Evolutionary conservation across 257 asterid genomes (phyloP).

Genomic region (Solanum clarkiae): DNA sequence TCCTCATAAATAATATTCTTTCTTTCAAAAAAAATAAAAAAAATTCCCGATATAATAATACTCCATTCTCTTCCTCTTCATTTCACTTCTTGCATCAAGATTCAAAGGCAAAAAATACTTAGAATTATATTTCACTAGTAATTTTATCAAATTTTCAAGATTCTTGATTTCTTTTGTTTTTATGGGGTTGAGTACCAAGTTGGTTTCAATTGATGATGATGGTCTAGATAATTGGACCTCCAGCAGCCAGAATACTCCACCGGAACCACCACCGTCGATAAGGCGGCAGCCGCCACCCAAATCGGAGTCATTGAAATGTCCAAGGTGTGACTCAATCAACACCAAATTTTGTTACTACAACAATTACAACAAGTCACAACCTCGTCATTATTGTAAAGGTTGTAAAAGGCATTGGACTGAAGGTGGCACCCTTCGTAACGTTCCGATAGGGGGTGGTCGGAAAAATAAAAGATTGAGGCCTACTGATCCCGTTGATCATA

Average conservation of each 20-base stretch:
- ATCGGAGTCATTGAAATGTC: constrained; percentile 42
- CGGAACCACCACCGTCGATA: constrained; percentile 14
- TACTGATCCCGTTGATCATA: background rate
- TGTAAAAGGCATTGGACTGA: constrained; percentile 80
- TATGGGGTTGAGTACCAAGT: constrained; percentile 27
- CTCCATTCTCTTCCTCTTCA: constrained; percentile 5
- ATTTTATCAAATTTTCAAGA: background rate
- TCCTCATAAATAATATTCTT: constrained; percentile 1
- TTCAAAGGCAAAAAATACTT: background rate
- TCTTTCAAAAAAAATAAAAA: background rate
- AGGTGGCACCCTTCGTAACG: constrained; percentile 70
- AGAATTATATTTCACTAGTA: background rate
- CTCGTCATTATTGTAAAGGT: constrained; percentile 64
- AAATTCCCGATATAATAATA: constrained; percentile 1
- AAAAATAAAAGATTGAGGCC: constrained; percentile 52
- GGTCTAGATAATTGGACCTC: constrained; percentile 6
- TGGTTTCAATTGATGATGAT: constrained; percentile 11
- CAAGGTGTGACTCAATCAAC: constrained; percentile 45
- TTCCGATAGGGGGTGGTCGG: constrained; percentile 67
- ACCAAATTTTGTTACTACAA: constrained; percentile 79
- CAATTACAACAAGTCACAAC: constrained; percentile 64
- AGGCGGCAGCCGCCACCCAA: constrained; percentile 12
- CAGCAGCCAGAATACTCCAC: background rate
- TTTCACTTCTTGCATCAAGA: constrained; percentile 1
- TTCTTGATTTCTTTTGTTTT: too few species aligned